These are phyloP conservation scores for Phytophthora kernoviae DNA, from an alignment of 352 stramenopile species.

Conservation along the genomic window DNA sequence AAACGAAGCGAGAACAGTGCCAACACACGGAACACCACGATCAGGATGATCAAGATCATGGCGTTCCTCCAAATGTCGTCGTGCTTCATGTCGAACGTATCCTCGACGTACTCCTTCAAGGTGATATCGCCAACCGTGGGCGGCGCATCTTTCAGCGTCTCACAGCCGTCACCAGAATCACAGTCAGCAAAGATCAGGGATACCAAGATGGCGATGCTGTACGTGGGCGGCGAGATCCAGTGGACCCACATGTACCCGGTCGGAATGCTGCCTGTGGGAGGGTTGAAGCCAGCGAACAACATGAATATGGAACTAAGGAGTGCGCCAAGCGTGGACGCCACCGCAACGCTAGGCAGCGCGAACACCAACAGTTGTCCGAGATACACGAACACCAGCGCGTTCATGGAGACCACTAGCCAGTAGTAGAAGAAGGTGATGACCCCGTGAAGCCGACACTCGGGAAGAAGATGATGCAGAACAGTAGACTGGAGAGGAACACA, in stretches of 20 bases:
- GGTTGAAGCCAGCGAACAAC: slow-evolving; percentile 58
- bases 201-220: slow-evolving; percentile 45
- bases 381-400: slow-evolving; percentile 55
- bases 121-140: slow-evolving; percentile 37
- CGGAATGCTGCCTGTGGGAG: slow-evolving; percentile 45
- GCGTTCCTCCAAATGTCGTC: slow-evolving; percentile 37
- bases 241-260: slow-evolving; percentile 62
- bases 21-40: slow-evolving; percentile 49
- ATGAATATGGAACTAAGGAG: slow-evolving; percentile 67
- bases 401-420: slow-evolving; percentile 49
- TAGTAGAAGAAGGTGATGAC: slow-evolving; percentile 41
- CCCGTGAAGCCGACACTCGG: slow-evolving; percentile 53
- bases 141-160: slow-evolving; percentile 32
- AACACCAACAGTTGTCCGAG: slow-evolving; percentile 56
- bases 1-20: slow-evolving; percentile 55
- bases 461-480: slow-evolving; percentile 48
- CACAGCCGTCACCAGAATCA: slow-evolving; percentile 22
- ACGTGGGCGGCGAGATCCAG: slow-evolving; percentile 55
- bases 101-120: slow-evolving; percentile 49
- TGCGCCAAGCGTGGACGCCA: slow-evolving; percentile 47
- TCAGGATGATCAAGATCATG: slow-evolving; percentile 41
- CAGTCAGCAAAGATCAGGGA: slow-evolving; percentile 48
- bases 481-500: slow-evolving; percentile 37
- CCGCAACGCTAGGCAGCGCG: slow-evolving; percentile 46
- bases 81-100: slow-evolving; percentile 41